A percentile compares a stretch with the other conserved stretches of the same genome.
Conservation (phyloP, 169 alveolate genomes). For the Plasmodium malariae region DNA sequence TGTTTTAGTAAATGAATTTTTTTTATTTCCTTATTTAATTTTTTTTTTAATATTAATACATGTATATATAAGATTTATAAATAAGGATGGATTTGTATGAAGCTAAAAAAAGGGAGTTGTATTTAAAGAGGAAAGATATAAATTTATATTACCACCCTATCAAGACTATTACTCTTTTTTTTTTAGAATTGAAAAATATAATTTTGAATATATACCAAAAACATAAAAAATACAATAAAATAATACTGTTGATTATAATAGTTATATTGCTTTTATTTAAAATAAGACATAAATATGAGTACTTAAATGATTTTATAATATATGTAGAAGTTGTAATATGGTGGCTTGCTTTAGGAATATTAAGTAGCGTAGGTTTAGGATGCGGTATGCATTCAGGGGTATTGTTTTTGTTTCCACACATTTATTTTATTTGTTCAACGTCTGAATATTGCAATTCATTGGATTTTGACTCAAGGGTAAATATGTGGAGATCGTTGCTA, state of each 20-base stretch:
- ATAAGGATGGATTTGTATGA: conserved; percentile 64
- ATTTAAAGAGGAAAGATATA: conserved; percentile 67
- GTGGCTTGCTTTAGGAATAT: conserved; percentile 88
- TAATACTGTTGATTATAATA: conserved; percentile 24
- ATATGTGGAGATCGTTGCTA: conserved; percentile 80
- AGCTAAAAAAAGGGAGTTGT: conserved; percentile 67
- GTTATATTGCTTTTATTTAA: conserved; percentile 54
- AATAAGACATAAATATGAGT: conserved; percentile 60
- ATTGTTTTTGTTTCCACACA: conserved; percentile 87
- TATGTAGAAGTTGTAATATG: conserved; percentile 78
- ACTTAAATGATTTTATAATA: conserved; percentile 65
- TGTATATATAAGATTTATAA: conserved; percentile 42
- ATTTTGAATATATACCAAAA: conserved; percentile 24
- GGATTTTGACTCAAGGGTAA: conserved; percentile 82
- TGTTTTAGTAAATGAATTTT: neutral
- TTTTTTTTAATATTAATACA: conserved; percentile 32
- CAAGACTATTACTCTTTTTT: conserved; percentile 50
- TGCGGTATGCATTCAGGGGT: conserved; percentile 90
- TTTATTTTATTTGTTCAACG: conserved; percentile 84
- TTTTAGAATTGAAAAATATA: conserved; percentile 48
- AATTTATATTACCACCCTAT: conserved; percentile 70
- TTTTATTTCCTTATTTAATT: neutral
- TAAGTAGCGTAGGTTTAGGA: conserved; percentile 87
- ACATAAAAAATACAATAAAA: conserved; percentile 67
- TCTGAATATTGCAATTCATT: conserved; percentile 82